phyloP scores from a whole-genome alignment of 306 rosid species.

The Neltuma alba region DNA sequence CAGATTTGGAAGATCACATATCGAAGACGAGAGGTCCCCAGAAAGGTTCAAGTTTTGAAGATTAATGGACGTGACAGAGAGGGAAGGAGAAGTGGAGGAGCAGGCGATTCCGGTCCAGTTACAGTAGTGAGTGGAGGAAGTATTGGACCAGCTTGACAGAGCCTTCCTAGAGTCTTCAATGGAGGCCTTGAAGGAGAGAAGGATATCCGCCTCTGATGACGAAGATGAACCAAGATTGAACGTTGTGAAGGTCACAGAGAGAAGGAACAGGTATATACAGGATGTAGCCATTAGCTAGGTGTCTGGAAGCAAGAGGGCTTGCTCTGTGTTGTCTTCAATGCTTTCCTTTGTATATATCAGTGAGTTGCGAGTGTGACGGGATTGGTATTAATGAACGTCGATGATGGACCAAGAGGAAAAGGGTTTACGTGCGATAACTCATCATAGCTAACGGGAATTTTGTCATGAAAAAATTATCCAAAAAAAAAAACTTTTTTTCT shows the following conservation, averaged over 20 bases:
- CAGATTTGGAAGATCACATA: constrained; percentile 66
- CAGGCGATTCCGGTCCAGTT: constrained; percentile 91
- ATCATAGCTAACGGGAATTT: constrained; percentile 44
- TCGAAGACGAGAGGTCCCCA: constrained; percentile 77
- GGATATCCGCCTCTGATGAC: constrained; percentile 58
- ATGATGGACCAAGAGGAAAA: constrained; percentile 36
- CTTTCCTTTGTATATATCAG: constrained; percentile 36
- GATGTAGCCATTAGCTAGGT: constrained; percentile 62
- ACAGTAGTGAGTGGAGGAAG: constrained; percentile 62
- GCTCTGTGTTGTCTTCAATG: constrained; percentile 34
- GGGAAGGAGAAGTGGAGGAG: constrained; percentile 38
- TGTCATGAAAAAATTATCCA: constrained; percentile 12
- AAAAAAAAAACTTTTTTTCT: neutral
- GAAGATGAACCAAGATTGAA: constrained; percentile 48
- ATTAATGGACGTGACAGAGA: constrained; percentile 60
- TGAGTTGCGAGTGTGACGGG: constrained; percentile 23
- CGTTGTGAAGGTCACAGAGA: constrained; percentile 47
- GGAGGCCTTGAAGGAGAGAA: constrained; percentile 77
- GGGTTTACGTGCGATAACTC: constrained; percentile 39
- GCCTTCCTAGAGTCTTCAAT: constrained; percentile 65
- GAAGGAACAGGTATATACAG: constrained; percentile 55
- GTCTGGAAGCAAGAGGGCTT: constrained; percentile 36
- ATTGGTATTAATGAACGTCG: constrained; percentile 33
- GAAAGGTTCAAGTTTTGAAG: constrained; percentile 83
- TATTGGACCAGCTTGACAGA: constrained; percentile 76